A percentile compares a stretch with the other conserved stretches of the same genome.
phyloP scores from a whole-genome alignment of 108 stramenopile genomes.

The Hondaea fermentalgiana region DNA sequence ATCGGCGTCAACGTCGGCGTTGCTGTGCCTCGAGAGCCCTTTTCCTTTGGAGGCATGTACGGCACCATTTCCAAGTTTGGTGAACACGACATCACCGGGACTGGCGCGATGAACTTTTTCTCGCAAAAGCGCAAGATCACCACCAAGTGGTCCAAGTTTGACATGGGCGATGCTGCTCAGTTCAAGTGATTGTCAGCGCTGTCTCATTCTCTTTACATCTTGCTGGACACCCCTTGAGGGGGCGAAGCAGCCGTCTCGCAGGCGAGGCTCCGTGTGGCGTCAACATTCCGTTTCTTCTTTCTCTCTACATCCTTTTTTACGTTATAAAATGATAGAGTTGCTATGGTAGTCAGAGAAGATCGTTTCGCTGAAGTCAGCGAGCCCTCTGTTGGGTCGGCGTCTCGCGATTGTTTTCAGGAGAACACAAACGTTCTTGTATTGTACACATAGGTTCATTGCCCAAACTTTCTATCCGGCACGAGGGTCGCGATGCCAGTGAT shows the following conservation, averaged over 20 bases:
- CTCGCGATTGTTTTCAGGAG: too few species aligned
- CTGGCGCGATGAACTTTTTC: conserved; percentile 92
- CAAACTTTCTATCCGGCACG: too few species aligned
- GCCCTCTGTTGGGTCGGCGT: too few species aligned
- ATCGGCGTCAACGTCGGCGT: conserved; percentile 76
- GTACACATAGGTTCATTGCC: too few species aligned
- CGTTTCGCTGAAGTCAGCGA: too few species aligned
- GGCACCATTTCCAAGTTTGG: conserved; percentile 87
- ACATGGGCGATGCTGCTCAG: background rate
- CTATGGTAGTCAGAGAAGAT: too few species aligned
- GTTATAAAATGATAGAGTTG: too few species aligned
- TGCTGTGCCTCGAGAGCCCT: conserved; percentile 86
- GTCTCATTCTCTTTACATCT: background rate
- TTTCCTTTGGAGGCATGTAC: conserved; percentile 81
- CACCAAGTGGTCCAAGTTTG: conserved; percentile 65
- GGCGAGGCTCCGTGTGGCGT: background rate
- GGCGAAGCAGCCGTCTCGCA: too few species aligned
- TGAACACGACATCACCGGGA: conserved; percentile 89
- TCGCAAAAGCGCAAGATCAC: conserved; percentile 87
- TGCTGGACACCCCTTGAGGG: background rate
- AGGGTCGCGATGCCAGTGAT: too few species aligned
- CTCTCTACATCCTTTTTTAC: background rate
- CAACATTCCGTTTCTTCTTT: background rate
- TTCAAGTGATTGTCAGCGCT: background rate
- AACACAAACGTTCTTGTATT: too few species aligned